Evolutionary conservation across 2,329 filamentous ascomycete genomes (phyloP), one percentile per base, ranked within the genome.

Genomic region (Neonectria coccinea): DNA sequence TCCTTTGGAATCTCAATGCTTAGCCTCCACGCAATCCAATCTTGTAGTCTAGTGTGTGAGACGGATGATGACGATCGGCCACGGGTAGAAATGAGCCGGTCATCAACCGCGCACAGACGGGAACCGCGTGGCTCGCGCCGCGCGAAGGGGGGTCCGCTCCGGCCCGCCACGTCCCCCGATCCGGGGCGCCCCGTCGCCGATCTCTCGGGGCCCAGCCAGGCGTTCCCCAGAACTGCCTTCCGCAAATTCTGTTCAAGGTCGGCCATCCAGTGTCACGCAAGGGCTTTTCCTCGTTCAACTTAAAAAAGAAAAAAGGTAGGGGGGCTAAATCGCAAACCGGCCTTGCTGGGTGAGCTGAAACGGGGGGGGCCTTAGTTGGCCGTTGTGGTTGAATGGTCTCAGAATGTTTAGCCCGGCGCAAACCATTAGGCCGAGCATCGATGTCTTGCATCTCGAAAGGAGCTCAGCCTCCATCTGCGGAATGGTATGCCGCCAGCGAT

Each of bases 31-130:
- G 39, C n/a, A 42, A 42, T 42, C 39, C 39, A 42, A 42, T 20
- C 25, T 25, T 25, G 25, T 25, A 6, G 22, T 22, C 22, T 22
- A 22, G 29, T 5, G 29, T 29, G 39, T n/a, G 39, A 7, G 36
- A 39, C 5, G 33, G 33, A 18, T 20, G 8, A 20, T 42, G 39
- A 42, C 39, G 8, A 42, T 20, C 39, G n/a, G 6, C n/a, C n/a
- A 18, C 18, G n/a, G n/a, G n/a, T 36, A 2, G 33, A n/a, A 31
- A 36, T 33, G n/a, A 51, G 4, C 51, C 58, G 52, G 44, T 14
- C 45, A 61, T 61, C 59, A 61, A n/a, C 59, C 52, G 59, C 59
- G 59, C 59, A 61, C 59, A 61, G 59, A 61, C 59, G 16, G 29
- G 45, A 25, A 20, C 48, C 59, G 52, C 59, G 59, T 61, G 59